Evolutionary conservation across 176 grass and related monocot species (phyloP).

Genomic region (Hordeum vulgare): DNA sequence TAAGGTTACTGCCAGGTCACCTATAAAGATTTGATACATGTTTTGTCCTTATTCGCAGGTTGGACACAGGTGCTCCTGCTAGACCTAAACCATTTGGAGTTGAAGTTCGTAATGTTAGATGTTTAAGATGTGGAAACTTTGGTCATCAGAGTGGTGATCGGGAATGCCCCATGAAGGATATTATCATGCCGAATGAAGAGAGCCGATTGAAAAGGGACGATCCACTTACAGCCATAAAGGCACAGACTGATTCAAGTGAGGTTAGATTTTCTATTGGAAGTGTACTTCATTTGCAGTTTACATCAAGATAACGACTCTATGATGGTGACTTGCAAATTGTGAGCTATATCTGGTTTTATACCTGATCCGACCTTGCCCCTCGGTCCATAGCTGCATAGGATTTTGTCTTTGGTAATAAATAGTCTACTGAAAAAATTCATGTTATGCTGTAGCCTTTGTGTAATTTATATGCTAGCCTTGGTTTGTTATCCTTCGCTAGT

Average conservation of each 20-base stretch:
- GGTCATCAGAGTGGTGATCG: constrained; percentile 94
- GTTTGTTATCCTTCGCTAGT: background rate
- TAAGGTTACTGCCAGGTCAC: background rate
- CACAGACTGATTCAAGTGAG: constrained; percentile 76
- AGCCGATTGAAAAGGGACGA: constrained; percentile 94
- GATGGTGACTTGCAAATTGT: background rate
- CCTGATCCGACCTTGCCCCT: background rate
- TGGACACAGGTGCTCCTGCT: constrained; percentile 83
- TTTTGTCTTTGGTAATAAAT: background rate
- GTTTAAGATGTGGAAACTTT: constrained; percentile 78
- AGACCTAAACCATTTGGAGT: constrained; percentile 90
- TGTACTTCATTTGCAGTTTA: constrained; percentile 7
- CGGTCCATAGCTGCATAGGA: background rate
- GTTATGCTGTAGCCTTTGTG: background rate
- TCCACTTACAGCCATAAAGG: constrained; percentile 89
- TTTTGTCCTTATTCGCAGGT: constrained; percentile 30
- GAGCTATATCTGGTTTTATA: background rate
- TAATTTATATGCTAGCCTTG: background rate
- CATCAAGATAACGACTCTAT: background rate
- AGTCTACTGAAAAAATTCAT: background rate
- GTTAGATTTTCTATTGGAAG: constrained; percentile 30
- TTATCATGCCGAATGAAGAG: constrained; percentile 97
- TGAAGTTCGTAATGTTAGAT: constrained; percentile 94
- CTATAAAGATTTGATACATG: background rate
- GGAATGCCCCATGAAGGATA: constrained; percentile 91